phyloP scores from a whole-genome alignment of 495 filamentous ascomycete genomes.

The Neurospora sp. region DNA sequence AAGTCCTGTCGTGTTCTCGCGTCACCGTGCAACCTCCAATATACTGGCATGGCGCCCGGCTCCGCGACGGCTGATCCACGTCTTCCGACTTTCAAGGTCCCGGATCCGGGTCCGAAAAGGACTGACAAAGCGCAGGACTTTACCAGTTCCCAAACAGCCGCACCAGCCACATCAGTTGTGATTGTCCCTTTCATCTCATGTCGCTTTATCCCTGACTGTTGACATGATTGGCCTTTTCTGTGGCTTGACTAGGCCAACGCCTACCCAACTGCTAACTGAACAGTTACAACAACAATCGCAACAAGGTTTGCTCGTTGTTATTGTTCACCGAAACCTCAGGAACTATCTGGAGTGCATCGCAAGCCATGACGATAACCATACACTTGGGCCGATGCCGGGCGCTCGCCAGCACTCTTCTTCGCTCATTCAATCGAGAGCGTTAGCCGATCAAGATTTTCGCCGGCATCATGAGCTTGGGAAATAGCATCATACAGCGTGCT shows the following conservation, averaged over 20 bases:
- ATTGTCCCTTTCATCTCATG: background rate
- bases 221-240: background rate
- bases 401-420: background rate
- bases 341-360: background rate
- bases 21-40: background rate
- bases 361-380: background rate
- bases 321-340: background rate
- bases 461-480: background rate
- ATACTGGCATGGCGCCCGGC: background rate
- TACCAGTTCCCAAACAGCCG: background rate
- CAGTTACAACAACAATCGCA: background rate
- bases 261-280: background rate
- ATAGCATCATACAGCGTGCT: background rate
- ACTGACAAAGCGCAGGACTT: background rate
- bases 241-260: background rate
- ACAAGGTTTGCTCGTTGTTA: background rate
- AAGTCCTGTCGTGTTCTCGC: too few relatives aligned
- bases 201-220: background rate
- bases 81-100: background rate
- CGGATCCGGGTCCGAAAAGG: background rate
- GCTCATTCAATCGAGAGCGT: background rate
- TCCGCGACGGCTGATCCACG: background rate
- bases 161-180: background rate
- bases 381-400: background rate
- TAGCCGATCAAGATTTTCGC: background rate